Conservation (phyloP, 192 early-diverging fungal genomes). For the Gamsiella multidivaricata region DNA sequence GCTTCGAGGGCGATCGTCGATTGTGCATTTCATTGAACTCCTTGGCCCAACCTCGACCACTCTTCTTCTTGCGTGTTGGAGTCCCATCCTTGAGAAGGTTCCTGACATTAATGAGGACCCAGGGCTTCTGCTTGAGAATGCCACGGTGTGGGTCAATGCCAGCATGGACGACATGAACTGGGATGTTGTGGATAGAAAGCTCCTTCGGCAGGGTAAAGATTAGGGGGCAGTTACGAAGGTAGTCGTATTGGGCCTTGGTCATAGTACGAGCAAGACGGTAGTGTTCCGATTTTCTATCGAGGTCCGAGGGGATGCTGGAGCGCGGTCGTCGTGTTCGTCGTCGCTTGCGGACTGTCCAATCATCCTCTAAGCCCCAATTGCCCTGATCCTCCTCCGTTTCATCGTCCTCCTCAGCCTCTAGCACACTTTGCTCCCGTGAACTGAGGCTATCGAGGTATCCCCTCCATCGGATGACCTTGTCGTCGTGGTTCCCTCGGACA, state of each 20-base stretch:
- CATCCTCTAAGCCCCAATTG: not conserved
- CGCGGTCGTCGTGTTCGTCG: not conserved
- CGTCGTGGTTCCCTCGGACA: slow-evolving; percentile 82
- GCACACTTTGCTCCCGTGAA: slow-evolving; percentile 6
- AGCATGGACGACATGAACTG: slow-evolving; percentile 73
- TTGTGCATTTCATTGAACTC: slow-evolving; percentile 53
- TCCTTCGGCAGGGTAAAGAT: slow-evolving; percentile 57
- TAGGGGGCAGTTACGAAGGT: slow-evolving; percentile 63
- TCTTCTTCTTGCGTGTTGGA: slow-evolving; percentile 43
- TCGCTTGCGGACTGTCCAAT: no score
- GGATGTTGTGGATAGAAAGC: slow-evolving; percentile 42
- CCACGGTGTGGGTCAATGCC: slow-evolving; percentile 66
- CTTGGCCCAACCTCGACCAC: slow-evolving; percentile 55
- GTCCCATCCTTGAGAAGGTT: slow-evolving; percentile 58
- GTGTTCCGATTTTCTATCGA: slow-evolving; percentile 56
- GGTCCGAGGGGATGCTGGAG: slow-evolving; percentile 28
- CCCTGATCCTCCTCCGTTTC: slow-evolving; percentile 25
- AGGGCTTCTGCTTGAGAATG: slow-evolving; percentile 63
- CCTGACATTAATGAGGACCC: slow-evolving; percentile 71
- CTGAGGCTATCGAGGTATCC: slow-evolving; percentile 59
- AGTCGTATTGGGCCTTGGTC: slow-evolving; percentile 60
- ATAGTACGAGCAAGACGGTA: slow-evolving; percentile 28
- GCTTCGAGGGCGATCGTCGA: slow-evolving; percentile 23
- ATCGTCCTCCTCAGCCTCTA: slow-evolving; percentile 8
- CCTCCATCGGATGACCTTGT: slow-evolving; percentile 71